Base-by-base conservation (phyloP, 179 eudicot genomes). In the Spergularia azorica region DNA sequence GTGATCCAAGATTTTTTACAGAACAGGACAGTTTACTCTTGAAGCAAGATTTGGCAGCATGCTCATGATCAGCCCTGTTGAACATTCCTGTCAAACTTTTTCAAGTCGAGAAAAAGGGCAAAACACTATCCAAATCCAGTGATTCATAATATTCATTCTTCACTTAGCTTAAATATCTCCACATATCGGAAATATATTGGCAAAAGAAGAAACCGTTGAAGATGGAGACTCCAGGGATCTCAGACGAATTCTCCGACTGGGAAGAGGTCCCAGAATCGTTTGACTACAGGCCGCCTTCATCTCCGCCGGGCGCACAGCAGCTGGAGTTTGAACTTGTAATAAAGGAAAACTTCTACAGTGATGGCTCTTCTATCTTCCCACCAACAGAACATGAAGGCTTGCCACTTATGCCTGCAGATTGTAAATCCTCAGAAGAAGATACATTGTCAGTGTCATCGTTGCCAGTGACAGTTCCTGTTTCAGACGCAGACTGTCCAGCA, bases 351-450 rank as follows among this genome's bases (percentile, higher is more conserved):
- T 63, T 16, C 39, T 76, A 57, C 51, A 70, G 73, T 71, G 79
- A 80, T 54, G 72, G 64, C 26, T 46, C 62, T 2, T 77, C 85
- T 2, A 26, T 84, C 62, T 89, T 89, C 55, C 90, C 90, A 65
- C 90, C 90, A 4, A 76, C 26, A 20, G 61, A 86, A 60, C 93
- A 88, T 66, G 88, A 88, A 69, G 88, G 78, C 57, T 73, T 89
- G 76, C 83, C 86, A 0, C 9, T 75, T 63, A 18, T 70, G 50
- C 66, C 5, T 15, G 64, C 59, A 56, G 77, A 59, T 9, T 15
- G 75, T 67, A 46, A 41, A n/a, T 62, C 78, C n/a, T 41, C 69
- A 15, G 46, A 77, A 21, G 70, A 59, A 9, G 72, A 46, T 11
- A 36, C 72, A 46, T 36, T 32, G 50, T 20, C 77, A 2, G 69